phyloP scores from a whole-genome alignment of 2,329 filamentous ascomycete species.

The Akanthomyces lecanii region DNA sequence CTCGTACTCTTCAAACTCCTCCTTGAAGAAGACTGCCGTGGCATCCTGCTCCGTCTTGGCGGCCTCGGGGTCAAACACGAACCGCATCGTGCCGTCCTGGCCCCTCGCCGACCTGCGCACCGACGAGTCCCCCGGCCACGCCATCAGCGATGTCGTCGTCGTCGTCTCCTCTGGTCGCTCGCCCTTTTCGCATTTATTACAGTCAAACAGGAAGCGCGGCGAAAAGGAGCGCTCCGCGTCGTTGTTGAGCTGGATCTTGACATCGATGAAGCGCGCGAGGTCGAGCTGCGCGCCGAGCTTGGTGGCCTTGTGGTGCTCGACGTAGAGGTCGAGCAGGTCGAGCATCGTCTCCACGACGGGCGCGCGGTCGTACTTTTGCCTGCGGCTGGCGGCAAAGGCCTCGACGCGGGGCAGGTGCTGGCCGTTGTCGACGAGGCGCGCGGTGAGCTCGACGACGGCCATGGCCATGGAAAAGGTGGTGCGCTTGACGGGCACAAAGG shows the following conservation, averaged over 20 bases:
- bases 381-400: conserved; percentile 46
- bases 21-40: conserved; percentile 64
- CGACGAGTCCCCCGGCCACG: conserved; percentile 33
- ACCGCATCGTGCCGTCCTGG: conserved; percentile 75
- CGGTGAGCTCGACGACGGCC: conserved; percentile 75
- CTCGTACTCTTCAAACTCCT: conserved; percentile 73
- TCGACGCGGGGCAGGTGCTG: conserved; percentile 48
- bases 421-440: conserved; percentile 57
- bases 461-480: conserved; percentile 81
- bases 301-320: conserved; percentile 72
- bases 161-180: conserved; percentile 21
- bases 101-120: conserved; percentile 34
- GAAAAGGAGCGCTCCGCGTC: conserved; percentile 63
- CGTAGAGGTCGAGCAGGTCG: conserved; percentile 89
- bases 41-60: conserved; percentile 66
- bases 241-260: conserved; percentile 82
- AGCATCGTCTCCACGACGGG: conserved; percentile 73
- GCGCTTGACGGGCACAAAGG: conserved; percentile 87
- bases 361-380: conserved; percentile 43
- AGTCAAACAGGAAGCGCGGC: conserved; percentile 61
- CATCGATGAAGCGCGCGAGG: conserved; percentile 74
- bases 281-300: conserved; percentile 68
- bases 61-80: conserved; percentile 77
- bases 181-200: conserved; percentile 46
- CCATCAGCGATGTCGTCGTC: conserved; percentile 29